phyloP scores from a whole-genome alignment of 139 green algal genomes.

The Mesotaenium endlicherianum region DNA sequence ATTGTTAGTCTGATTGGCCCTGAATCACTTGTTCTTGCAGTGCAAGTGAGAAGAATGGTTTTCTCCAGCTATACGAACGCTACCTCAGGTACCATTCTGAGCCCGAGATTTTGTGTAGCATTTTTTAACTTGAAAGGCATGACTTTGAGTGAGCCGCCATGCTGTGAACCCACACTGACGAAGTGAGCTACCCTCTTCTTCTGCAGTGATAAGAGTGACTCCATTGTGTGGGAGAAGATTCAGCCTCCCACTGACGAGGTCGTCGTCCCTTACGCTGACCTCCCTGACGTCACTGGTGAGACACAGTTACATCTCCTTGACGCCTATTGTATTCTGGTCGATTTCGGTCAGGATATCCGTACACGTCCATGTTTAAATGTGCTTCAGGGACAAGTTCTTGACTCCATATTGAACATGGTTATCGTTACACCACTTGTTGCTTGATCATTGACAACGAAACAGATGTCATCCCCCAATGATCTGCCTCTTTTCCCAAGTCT shows the following conservation, averaged over 20 bases:
- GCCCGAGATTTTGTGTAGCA: not conserved
- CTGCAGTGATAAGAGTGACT: slow-evolving; percentile 18
- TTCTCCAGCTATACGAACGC: not conserved
- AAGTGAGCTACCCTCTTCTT: not conserved
- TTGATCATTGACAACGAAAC: not conserved
- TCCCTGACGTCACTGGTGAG: not conserved
- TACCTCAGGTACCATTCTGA: not conserved
- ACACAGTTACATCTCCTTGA: too few species aligned
- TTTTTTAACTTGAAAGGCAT: not conserved
- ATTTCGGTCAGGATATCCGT: too few species aligned
- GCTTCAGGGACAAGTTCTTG: too few species aligned
- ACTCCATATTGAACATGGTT: not conserved
- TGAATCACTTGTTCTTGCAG: not conserved
- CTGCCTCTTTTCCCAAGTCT: too few species aligned
- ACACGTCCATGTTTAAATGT: too few species aligned
- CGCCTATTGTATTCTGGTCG: too few species aligned
- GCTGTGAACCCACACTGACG: not conserved
- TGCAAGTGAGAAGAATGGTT: not conserved
- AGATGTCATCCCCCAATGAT: too few species aligned
- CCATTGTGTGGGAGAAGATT: slow-evolving; percentile 40
- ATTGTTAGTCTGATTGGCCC: too few species aligned
- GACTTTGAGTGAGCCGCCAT: not conserved
- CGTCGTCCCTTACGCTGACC: slow-evolving; percentile 22
- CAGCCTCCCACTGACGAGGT: slow-evolving; percentile 24
- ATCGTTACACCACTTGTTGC: not conserved